Base-by-base conservation (phyloP, 1,284 basidiomycete species). In the Earliella scabrosa region DNA sequence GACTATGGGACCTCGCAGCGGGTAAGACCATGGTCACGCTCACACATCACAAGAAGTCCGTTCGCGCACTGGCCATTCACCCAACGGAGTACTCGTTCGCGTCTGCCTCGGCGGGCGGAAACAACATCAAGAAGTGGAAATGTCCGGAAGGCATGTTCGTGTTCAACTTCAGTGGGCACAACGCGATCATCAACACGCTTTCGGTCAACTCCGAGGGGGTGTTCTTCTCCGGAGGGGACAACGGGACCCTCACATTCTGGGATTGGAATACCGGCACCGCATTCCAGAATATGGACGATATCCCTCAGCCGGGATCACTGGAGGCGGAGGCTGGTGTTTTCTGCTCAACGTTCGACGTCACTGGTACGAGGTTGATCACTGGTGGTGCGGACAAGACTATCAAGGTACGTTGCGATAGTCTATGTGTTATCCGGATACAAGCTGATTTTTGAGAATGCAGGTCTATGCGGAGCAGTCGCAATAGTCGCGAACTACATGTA, bases 121-220 rank as follows among this genome's bases (percentile, higher is more conserved):
- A 97, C 78, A 98, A 98, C 73, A 97, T 99, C 78, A 99, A 99
- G 74, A 98, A 98, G 71, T 99, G 97, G 97, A 96, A 97, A 68
- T 98, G 93, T 67, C 97, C 97, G 11, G 95, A 98, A 61, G 97
- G 97, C 38, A 77, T 85, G 1, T 97, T 99, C 64, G 94, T 98
- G 8, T 92, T 90, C 81, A 98, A 98, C 77, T 98, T 98, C 73
- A 83, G 87, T 50, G 95, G 96, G 0, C 97, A 98, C 71, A 95
- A 98, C 61, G 93, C 95, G 1, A 98, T 98, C 73, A 94, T 99
- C 79, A 99, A 99, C 75, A 97, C 95, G 20, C 71, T 99, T 54
- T 88, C 90, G 20, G 91, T 98, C 61, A 99, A 98, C 70, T 81
- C 92, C 21, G 97, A 99, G 64, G 96, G 97, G 20, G 97, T 98